Percentiles rank a stretch among this genome's conserved stretches.
These are phyloP conservation scores for Centaurea solstitialis DNA, from an alignment of 129 eudicot species.

Conservation along the genomic window DNA sequence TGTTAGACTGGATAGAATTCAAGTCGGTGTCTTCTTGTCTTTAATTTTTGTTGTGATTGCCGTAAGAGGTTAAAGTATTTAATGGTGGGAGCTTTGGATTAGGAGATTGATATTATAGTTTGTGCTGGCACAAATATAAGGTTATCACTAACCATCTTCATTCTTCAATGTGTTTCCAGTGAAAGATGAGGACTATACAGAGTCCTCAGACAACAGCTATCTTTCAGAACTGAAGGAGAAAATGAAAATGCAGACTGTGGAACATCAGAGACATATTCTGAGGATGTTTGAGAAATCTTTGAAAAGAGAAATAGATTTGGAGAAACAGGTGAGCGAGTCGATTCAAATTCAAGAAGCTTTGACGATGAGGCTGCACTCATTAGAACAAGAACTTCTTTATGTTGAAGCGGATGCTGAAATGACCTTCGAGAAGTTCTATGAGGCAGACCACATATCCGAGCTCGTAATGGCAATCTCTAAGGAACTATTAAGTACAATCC, in stretches of 20 bases:
- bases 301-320: constrained; percentile 79
- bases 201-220: constrained; percentile 19
- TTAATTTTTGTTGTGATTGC: not conserved
- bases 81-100: not conserved
- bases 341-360: constrained; percentile 57
- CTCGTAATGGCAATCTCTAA: constrained; percentile 60
- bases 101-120: not conserved
- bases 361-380: constrained; percentile 45
- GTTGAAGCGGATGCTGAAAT: constrained; percentile 61
- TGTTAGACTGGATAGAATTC: not conserved
- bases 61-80: not conserved
- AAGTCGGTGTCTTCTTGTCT: not conserved
- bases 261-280: constrained; percentile 66
- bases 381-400: constrained; percentile 44
- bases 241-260: constrained; percentile 73
- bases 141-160: not conserved
- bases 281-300: constrained; percentile 85
- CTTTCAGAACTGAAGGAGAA: constrained; percentile 34
- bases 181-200: constrained; percentile 21
- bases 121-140: not conserved
- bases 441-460: constrained; percentile 63
- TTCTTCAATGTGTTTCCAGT: constrained; percentile 7
- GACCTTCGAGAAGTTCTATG: constrained; percentile 54
- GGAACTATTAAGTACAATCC: constrained; percentile 51
- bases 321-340: constrained; percentile 54